Evolutionary conservation across 2,329 filamentous ascomycete genomes (phyloP), one percentile per base, ranked within the genome.

Genomic region (Corniculantispora saksenae): DNA sequence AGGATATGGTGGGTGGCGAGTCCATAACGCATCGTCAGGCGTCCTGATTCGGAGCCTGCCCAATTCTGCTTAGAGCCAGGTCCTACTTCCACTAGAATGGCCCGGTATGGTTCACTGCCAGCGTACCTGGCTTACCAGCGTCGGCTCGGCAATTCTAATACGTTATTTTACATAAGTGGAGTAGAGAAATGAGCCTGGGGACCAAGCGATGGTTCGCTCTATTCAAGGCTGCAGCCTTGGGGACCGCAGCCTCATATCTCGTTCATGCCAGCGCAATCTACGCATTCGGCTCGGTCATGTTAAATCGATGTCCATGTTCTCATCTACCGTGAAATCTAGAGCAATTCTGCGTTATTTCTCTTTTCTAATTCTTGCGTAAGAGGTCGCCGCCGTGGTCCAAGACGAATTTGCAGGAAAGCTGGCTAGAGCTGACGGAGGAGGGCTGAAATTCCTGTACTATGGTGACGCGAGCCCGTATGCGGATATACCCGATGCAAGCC

Each of bases 11-110:
- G 32, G 47, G 45, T 51, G 15, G 58, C 47, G 58, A 61, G 25
- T 23, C 19, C 43, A 51, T 25, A 25, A 25, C 6, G 23, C 15
- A 51, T 43, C 38, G 38, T 13, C 17, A 19, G 38, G 38, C 12
- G 17, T 48, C 45, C 3, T 25, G 21, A 48, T 29, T 27, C 48
- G 59, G 59, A 35, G 35, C 19, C 23, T 54, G 7, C 59, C 48
- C 38, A 48, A 61, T 61, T 61, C 35, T 43, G 59, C 48, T 47
- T 61, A 61, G 35, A 54, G 17, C 35, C 53, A 47, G 57, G 45
- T 29, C 21, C 6, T 10, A 4, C 35, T 19, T n/a, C 17, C 56
- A 10, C 56, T 35, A 6, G 35, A 45, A 57, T 57, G 25, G 27
- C 57, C 25, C 57, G 50, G n/a, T n/a, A 48, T 27, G 27, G 27